Conservation (phyloP, 2,329 filamentous ascomycete genomes). For the Colletotrichum cereale region DNA sequence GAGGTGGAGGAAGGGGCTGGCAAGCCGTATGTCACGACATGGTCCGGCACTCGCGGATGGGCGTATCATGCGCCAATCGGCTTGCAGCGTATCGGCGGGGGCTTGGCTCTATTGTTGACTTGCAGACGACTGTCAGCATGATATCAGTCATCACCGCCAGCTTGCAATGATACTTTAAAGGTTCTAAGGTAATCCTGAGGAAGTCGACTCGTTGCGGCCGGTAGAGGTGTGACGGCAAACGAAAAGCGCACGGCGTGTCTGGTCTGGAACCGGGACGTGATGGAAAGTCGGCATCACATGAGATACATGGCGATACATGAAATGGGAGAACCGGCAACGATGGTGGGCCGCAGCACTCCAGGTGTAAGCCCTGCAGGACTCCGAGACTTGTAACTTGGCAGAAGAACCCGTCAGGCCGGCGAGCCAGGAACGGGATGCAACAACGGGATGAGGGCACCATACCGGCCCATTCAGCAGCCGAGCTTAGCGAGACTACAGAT, state of each 20-base stretch:
- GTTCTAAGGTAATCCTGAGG: constrained; percentile 21
- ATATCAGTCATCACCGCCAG: constrained; percentile 10
- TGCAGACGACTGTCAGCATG: constrained; percentile 28
- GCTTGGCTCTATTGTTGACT: constrained; percentile 22
- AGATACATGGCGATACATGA: background rate
- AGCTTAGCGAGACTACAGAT: background rate
- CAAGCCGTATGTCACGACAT: constrained; percentile 20
- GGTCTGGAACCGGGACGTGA: background rate
- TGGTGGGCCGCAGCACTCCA: background rate
- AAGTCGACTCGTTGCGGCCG: constrained; percentile 15
- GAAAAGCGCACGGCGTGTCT: background rate
- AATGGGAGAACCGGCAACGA: background rate
- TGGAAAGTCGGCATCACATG: background rate
- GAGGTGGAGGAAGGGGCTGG: constrained; percentile 36
- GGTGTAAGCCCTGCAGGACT: constrained; percentile 9
- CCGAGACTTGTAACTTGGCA: constrained; percentile 1
- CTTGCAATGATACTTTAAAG: constrained; percentile 17
- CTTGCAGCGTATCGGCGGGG: constrained; percentile 11
- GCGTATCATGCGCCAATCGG: constrained; percentile 13
- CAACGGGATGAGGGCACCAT: background rate
- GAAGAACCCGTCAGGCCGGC: background rate
- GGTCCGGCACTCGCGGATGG: constrained; percentile 13
- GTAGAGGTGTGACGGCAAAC: constrained; percentile 22
- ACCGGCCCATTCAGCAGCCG: background rate
- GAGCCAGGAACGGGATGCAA: background rate